Evolutionary conservation across 2,329 filamentous ascomycete genomes (phyloP), one percentile per base, ranked within the genome.

Genomic region (Arthroderma sp.): DNA sequence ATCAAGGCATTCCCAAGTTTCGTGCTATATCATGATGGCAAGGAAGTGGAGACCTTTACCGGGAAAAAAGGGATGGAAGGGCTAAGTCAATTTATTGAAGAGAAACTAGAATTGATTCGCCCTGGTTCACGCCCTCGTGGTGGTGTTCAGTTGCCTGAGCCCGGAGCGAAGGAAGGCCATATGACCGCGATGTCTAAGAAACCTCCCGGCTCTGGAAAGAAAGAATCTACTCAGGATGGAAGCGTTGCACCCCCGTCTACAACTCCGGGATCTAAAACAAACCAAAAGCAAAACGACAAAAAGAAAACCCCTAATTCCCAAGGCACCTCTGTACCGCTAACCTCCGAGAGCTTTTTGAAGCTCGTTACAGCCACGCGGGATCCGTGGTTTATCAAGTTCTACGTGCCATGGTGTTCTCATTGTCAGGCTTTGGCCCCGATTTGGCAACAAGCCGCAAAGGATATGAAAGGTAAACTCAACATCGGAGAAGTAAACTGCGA

Each of bases 381-480:
- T 51, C 82, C 88, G 4, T 98, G 91, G 91, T 95, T 98, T 59
- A 80, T 98, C 72, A 98, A 98, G 65, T 96, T 98, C 62, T 96
- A 95, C 62, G 88, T 86, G 11, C 93, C 91, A 4, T 96, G 89
- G 91, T 98, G 91, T 63, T 79, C 81, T 54, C 91, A 98, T 66
- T 98, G 93, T 65, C 85, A 94, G 66, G 85, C 85, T 33, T 79
- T 98, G 74, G 86, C 83, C 32, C 84, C 91, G 2, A 87, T 80
- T 51, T 98, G 91, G 91, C 71, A 79, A 50, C 83, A 89, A 56
- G 78, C 98, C 65, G 84, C 84, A 38, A 87, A 88, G 60, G 86
- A 89, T 58, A 91, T 95, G 85, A 78, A 87, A 63, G 84, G 83
- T 37, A 80, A 78, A 52, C 77, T 98, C 48, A 95, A 96, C 59